Conservation (phyloP, 108 stramenopile genomes). For the Schizochytrium sp. region DNA sequence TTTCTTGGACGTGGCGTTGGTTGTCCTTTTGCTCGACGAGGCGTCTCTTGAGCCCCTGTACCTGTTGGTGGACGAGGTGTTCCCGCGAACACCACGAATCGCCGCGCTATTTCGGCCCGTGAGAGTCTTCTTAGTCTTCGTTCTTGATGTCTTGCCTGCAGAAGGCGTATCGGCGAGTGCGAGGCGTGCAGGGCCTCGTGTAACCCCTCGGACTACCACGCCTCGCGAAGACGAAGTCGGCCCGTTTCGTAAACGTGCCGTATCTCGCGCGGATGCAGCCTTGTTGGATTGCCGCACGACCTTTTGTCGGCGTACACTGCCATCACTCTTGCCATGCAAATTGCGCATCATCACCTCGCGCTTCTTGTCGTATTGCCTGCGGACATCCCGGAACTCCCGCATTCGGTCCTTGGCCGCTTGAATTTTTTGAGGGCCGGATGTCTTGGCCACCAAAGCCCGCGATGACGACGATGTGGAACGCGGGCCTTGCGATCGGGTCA, state of each 20-base stretch:
- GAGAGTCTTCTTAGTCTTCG: background rate
- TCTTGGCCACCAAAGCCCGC: background rate
- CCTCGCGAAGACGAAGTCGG: background rate
- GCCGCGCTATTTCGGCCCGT: background rate
- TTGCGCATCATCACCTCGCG: constrained; percentile 14
- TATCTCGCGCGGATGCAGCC: too few species aligned
- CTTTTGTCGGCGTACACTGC: background rate
- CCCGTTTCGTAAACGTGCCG: too few species aligned
- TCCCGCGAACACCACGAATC: background rate
- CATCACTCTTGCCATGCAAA: background rate
- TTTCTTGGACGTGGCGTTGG: background rate
- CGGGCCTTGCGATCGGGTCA: background rate
- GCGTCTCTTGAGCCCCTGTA: background rate
- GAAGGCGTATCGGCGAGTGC: background rate
- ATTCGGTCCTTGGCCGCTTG: constrained; percentile 16
- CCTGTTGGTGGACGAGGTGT: background rate
- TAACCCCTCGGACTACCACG: background rate
- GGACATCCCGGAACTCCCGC: constrained; percentile 34
- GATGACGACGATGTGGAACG: background rate
- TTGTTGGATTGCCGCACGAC: background rate
- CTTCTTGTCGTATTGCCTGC: constrained; percentile 28
- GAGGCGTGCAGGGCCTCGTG: background rate
- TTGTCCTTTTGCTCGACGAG: background rate
- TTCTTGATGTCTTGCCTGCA: background rate
- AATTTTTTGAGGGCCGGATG: background rate